These are phyloP conservation scores for Amesomyces nigricolor DNA, from an alignment of 2,329 filamentous ascomycete species.

Conservation along the genomic window DNA sequence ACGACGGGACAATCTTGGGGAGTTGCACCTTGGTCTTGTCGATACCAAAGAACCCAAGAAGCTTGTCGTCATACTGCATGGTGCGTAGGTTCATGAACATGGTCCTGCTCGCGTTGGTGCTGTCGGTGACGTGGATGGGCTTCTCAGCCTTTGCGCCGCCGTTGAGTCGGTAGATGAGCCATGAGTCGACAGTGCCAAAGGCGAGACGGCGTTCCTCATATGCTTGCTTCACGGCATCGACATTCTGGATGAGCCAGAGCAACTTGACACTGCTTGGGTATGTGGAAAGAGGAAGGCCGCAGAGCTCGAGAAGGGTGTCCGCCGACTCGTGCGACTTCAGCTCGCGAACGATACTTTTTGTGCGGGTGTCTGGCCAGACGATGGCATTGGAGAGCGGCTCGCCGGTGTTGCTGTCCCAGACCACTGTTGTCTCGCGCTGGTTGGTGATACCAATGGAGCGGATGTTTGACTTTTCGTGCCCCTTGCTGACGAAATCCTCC, in stretches of 20 bases:
- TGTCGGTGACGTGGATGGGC: conserved; percentile 73
- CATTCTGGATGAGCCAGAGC: conserved; percentile 72
- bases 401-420: conserved; percentile 78
- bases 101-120: conserved; percentile 81
- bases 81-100: conserved; percentile 92
- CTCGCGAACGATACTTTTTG: conserved; percentile 65
- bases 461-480: conserved; percentile 63
- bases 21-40: conserved; percentile 62
- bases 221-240: conserved; percentile 61
- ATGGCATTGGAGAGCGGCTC: conserved; percentile 79
- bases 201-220: conserved; percentile 72
- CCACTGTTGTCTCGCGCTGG: conserved; percentile 81
- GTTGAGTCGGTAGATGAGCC: conserved; percentile 81
- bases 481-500: conserved; percentile 63
- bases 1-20: conserved; percentile 79
- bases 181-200: conserved; percentile 84
- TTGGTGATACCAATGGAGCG: conserved; percentile 81
- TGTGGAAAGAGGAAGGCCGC: conserved; percentile 78
- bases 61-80: conserved; percentile 69
- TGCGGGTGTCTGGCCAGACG: conserved; percentile 86
- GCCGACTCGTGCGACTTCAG: conserved; percentile 63
- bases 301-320: conserved; percentile 63
- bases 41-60: conserved; percentile 75
- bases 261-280: conserved; percentile 86
- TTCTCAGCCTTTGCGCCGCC: conserved; percentile 56